Evolutionary conservation across 345 rosid species (phyloP).

Genomic region (Draba incana): DNA sequence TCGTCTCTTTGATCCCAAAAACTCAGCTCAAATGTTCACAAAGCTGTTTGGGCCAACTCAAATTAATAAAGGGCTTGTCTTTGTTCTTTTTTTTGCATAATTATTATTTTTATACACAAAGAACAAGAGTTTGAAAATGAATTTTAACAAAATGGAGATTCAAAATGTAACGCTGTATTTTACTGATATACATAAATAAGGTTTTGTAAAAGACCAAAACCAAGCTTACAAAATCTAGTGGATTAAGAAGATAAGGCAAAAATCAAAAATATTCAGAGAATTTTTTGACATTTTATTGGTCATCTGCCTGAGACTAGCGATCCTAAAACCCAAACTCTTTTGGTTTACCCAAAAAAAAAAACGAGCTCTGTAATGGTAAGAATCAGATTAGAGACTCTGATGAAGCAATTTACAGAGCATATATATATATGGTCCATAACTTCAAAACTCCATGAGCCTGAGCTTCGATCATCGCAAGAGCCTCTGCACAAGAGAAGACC

Average conservation of each 20-base stretch:
- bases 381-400: slow-evolving; percentile 23
- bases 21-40: neutral
- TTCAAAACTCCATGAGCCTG: slow-evolving; percentile 18
- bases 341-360: neutral
- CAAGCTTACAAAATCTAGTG: slow-evolving; percentile 3
- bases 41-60: neutral
- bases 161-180: too few relatives aligned
- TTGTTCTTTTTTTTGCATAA: too few relatives aligned
- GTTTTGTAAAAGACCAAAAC: neutral
- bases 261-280: neutral
- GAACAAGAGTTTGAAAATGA: too few relatives aligned
- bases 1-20: slow-evolving; percentile 28
- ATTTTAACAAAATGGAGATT: too few relatives aligned
- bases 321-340: slow-evolving; percentile 24
- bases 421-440: slow-evolving; percentile 6
- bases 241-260: neutral
- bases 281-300: slow-evolving; percentile 31
- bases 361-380: slow-evolving; percentile 1
- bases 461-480: slow-evolving; percentile 25
- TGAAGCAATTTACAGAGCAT: slow-evolving; percentile 27
- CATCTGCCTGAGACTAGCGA: slow-evolving; percentile 5
- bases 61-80: too few relatives aligned
- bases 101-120: too few relatives aligned
- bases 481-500: slow-evolving; percentile 20
- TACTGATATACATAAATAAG: too few relatives aligned